Base-by-base conservation (phyloP, 495 filamentous ascomycete species). In the Penicillium crystallinum region DNA sequence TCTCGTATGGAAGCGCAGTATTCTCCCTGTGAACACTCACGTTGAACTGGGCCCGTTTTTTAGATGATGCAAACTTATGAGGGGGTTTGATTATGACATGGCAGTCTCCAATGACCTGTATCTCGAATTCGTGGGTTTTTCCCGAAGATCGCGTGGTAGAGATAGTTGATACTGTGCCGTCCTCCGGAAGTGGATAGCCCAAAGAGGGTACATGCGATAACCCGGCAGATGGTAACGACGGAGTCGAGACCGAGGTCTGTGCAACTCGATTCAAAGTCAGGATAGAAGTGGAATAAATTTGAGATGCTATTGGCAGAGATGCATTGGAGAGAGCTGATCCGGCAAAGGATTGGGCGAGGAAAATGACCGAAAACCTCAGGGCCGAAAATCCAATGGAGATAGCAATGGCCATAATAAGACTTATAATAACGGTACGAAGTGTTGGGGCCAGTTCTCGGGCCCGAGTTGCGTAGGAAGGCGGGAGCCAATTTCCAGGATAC, bases 51-150 rank as follows among this genome's bases (percentile, higher is more conserved):
- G 76, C 74, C 15, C 69, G 67, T 57, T 77, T 84, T 49, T 68
- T 78, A 41, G 70, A 64, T 33, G 67, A 59, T 14, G 65, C 57
- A 53, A 80, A 70, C 39, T 71, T 72, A 41, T 69, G 71, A 11
- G 82, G 80, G 10, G 81, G 77, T 40, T 77, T 79, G 49, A 87
- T 74, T 23, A 84, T 59, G 49, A 87, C 74, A 57, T 87, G 77
- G 50, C 73, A 77, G 53, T 85, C 78, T 8, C 81, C 83, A 55
- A 85, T 71, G 22, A 80, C 72, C 52, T 83, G 79, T n/a, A 85
- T 68, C 54, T 82, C 79, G 62, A 84, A 85, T 5, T 66, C 54
- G 35, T 79, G 70, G 1, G 68, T 38, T 1, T 38, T 52, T 11
- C 29, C 52, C 22, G 53, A 43, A 19, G 47, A 25, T 14, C 52